Evolutionary conservation across 179 eudicot genomes (phyloP).

Genomic region (Pouteria campechiana): DNA sequence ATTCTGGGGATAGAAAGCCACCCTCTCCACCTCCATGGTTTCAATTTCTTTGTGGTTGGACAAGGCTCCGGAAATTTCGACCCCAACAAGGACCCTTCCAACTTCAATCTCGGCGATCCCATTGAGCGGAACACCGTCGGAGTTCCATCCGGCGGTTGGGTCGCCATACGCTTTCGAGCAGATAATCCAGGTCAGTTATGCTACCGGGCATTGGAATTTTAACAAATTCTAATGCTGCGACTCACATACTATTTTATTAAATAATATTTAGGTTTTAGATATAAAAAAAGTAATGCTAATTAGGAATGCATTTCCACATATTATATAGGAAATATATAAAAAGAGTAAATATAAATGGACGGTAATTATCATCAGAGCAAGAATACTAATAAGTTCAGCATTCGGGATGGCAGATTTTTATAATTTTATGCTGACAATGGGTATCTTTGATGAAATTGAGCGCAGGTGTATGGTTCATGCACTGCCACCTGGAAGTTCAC

Average conservation of each 20-base stretch:
- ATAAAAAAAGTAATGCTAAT: too few relatives aligned
- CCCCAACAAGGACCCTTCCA: conserved; percentile 23
- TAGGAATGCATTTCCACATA: too few relatives aligned
- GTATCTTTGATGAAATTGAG: neutral
- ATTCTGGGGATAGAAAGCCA: conserved; percentile 48
- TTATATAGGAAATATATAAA: too few relatives aligned
- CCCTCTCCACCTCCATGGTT: conserved; percentile 52
- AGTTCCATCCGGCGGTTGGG: conserved; percentile 55
- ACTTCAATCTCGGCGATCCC: conserved; percentile 44
- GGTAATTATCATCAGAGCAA: too few relatives aligned
- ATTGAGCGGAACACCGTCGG: conserved; percentile 51
- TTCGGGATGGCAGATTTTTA: too few relatives aligned
- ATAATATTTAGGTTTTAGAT: too few relatives aligned
- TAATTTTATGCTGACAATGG: too few relatives aligned
- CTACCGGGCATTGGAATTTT: too few relatives aligned
- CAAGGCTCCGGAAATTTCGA: conserved; percentile 48
- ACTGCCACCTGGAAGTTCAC: conserved; percentile 59
- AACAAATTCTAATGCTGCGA: too few relatives aligned
- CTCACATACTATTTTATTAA: too few relatives aligned
- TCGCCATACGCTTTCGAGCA: conserved; percentile 42
- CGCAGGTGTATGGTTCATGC: conserved; percentile 56
- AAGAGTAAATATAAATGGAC: neutral
- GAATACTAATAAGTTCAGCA: too few relatives aligned
- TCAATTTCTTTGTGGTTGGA: conserved; percentile 49
- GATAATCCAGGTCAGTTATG: conserved; percentile 51